Percentiles rank a stretch among this genome's conserved stretches.
phyloP scores from a whole-genome alignment of 2,329 filamentous ascomycete genomes.

The Colletotrichum gigasporum region DNA sequence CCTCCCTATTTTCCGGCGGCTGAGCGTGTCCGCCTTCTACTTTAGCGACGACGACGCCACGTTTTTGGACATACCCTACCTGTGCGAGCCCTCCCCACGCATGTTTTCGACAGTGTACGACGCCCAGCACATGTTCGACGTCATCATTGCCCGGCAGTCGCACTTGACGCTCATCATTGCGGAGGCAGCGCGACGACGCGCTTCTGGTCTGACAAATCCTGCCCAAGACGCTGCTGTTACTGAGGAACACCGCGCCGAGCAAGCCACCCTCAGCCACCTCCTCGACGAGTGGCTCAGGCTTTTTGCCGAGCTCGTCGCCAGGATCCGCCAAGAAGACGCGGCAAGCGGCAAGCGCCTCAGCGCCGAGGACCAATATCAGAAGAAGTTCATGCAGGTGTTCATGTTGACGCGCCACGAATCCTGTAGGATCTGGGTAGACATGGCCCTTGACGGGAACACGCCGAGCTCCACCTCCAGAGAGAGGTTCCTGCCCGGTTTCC shows the following conservation, averaged over 20 bases:
- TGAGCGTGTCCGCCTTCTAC: not conserved
- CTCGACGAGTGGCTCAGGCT: not conserved
- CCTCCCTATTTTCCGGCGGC: not conserved
- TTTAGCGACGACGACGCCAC: not conserved
- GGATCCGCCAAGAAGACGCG: not conserved
- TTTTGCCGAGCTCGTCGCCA: not conserved
- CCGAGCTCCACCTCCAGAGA: not conserved
- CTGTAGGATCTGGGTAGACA: not conserved
- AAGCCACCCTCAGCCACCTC: not conserved
- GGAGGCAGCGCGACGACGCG: not conserved
- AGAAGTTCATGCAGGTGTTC: not conserved
- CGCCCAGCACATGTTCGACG: not conserved
- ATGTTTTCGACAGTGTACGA: not conserved
- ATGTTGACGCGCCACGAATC: not conserved
- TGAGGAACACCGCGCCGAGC: not conserved
- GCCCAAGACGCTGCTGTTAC: rapidly evolving
- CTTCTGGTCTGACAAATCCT: not conserved
- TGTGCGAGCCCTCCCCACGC: not conserved
- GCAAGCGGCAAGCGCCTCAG: not conserved
- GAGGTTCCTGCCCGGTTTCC: not conserved
- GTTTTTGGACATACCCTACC: not conserved
- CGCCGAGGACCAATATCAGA: not conserved
- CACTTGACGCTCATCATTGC: not conserved
- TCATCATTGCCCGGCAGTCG: not conserved
- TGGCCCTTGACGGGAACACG: not conserved